Percentiles rank a stretch among this genome's conserved stretches.
Evolutionary conservation across 768 basidiomycete genomes (phyloP).

Genomic region (Xerocomellus amylosporus): DNA sequence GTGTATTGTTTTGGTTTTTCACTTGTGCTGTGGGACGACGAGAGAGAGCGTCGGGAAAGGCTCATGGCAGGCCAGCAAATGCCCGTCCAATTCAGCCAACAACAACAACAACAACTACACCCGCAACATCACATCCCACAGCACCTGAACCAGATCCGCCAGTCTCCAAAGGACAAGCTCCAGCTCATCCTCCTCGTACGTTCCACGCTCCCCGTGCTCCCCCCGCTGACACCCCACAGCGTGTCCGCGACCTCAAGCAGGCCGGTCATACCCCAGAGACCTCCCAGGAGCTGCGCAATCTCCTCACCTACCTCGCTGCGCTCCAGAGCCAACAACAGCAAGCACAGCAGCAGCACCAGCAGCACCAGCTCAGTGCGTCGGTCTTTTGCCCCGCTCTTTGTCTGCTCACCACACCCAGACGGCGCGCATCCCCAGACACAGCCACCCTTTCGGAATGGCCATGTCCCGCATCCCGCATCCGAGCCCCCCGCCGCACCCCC

Average conservation of each 20-base stretch:
- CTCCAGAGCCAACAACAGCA: constrained; percentile 29
- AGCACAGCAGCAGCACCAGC: constrained; percentile 28
- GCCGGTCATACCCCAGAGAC: constrained; percentile 47
- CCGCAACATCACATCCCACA: constrained; percentile 6
- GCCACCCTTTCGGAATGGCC: constrained; percentile 46
- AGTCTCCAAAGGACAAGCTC: constrained; percentile 26
- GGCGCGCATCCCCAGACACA: constrained; percentile 26
- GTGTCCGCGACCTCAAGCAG: constrained; percentile 41
- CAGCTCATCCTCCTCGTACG: constrained; percentile 22
- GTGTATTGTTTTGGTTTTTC: constrained; percentile 18
- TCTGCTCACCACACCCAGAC: constrained; percentile 31
- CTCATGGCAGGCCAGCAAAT: constrained; percentile 25
- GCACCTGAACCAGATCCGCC: constrained; percentile 5
- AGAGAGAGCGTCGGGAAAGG: constrained; percentile 4
- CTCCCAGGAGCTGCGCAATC: constrained; percentile 40
- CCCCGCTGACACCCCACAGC: constrained; percentile 29
- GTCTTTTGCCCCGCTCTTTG: neutral
- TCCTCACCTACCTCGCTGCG: constrained; percentile 38
- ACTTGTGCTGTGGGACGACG: constrained; percentile 9
- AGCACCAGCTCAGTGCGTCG: constrained; percentile 34
- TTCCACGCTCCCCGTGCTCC: neutral
- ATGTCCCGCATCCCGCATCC: constrained; percentile 32
- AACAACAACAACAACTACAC: constrained; percentile 14
- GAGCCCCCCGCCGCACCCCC: constrained; percentile 24
- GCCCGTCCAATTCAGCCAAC: constrained; percentile 25